Evolutionary conservation across 2,329 filamentous ascomycete species (phyloP), one percentile per base, ranked within the genome.

Genomic region (Thelonectria discophora): DNA sequence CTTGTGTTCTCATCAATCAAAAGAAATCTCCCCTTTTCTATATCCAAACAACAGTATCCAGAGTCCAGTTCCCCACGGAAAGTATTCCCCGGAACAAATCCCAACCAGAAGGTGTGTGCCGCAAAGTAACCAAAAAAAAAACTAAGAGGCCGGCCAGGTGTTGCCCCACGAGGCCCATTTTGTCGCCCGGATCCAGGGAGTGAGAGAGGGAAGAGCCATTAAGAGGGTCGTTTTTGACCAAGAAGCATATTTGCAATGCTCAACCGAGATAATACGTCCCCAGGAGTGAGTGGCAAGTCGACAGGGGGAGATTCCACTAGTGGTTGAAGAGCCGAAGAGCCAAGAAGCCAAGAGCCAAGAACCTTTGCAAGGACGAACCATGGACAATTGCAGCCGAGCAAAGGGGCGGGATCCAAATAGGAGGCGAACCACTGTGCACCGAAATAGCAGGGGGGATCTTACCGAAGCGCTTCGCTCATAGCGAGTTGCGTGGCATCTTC

Each of bases 391-490:
- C 15, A 55, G 45, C 50, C 48, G 50, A 32, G 43, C 4, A 42
- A 47, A 43, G 43, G 21, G 21, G n/a, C n/a, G 21, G 27, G 30
- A 52, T 43, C 21, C 42, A 32, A 55, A 40, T 21, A 30, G 42
- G 24, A 47, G 58, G 15, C 39, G 53, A 45, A 40, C 32, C 32
- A 56, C n/a, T 46, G 37, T 24, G 20, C 20, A 47, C 48, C 58
- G 30, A 40, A 13, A 18, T 47, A 48, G 32, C 27, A 21, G 24
- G 32, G 53, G 30, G 32, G 20, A 55, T 47, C 53, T 60, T 56
- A 60, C 58, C 58, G 20, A 37, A 21, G 52, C 32, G 42, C 42
- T 8, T 47, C 37, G 48, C 24, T 37, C 55, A 30, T 24, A 42
- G 32, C 47, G 18, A 46, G 9, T 54, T 48, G 42, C 8, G n/a